A percentile compares a stretch with the other conserved stretches of the same genome.
phyloP scores from a whole-genome alignment of 805 yeast species.

The Yarrowia bubula region DNA sequence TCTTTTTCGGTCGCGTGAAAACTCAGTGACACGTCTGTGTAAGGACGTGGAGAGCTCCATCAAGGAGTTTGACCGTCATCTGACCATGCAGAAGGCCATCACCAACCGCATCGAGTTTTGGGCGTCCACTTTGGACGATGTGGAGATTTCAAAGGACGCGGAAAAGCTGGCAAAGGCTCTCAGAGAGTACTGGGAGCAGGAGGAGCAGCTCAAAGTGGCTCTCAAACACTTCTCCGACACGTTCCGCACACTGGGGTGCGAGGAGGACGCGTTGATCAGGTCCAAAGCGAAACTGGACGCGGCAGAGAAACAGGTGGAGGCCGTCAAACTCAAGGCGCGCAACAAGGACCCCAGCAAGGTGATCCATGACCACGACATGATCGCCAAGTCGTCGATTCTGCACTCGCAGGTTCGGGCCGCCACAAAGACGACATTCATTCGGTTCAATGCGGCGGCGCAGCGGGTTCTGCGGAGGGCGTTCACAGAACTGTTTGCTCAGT shows the following conservation, averaged over 20 bases:
- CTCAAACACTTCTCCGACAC: conserved; percentile 16
- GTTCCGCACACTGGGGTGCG: conserved; percentile 1
- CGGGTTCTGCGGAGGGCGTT: conserved; percentile 15
- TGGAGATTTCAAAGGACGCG: conserved; percentile 2
- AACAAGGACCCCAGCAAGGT: conserved; percentile 12
- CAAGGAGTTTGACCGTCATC: conserved; percentile 25
- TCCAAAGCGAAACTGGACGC: conserved; percentile 21
- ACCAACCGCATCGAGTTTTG: conserved; percentile 25
- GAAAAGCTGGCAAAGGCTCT: conserved; percentile 8
- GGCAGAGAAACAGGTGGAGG: conserved; percentile 20
- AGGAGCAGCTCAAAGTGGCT: conserved; percentile 19
- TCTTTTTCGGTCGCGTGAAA: conserved; percentile 6
- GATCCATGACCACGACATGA: conserved; percentile 12
- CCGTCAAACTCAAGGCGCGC: conserved; percentile 23
- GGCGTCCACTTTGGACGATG: conserved; percentile 19
- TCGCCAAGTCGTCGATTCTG: conserved; percentile 22
- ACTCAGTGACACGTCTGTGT: conserved; percentile 13
- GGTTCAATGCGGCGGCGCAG: conserved; percentile 20
- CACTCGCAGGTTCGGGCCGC: conserved; percentile 25
- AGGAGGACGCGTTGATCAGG: conserved; percentile 8
- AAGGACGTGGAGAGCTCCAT: conserved; percentile 19
- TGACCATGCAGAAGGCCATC: conserved; percentile 15
- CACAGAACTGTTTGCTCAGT: conserved; percentile 7
- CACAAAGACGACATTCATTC: conserved; percentile 12
- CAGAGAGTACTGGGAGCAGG: conserved; percentile 17